Evolutionary conservation across 495 filamentous ascomycete genomes (phyloP).

Genomic region (Penicillium desertorum): DNA sequence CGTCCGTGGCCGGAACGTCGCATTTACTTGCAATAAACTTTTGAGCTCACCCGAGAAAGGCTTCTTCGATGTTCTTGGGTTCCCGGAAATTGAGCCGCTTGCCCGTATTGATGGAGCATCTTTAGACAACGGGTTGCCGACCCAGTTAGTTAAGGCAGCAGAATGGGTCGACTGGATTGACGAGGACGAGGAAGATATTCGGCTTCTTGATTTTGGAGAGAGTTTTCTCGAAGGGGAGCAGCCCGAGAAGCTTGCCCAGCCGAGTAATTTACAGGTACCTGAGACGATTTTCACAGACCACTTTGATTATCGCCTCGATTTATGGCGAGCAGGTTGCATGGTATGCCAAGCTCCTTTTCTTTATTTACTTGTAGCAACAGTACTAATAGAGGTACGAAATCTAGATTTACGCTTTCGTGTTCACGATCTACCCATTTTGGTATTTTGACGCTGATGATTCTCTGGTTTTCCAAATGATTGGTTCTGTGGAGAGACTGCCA

Average conservation of each 20-base stretch:
- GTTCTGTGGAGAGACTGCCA: conserved; percentile 19
- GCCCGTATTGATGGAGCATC: conserved; percentile 30
- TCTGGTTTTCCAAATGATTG: conserved; percentile 20
- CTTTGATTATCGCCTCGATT: conserved; percentile 43
- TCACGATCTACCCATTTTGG: conserved; percentile 23
- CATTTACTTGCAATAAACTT: conserved; percentile 19
- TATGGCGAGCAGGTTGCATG: conserved; percentile 43
- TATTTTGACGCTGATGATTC: conserved; percentile 25
- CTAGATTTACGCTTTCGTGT: conserved; percentile 27
- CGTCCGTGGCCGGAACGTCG: conserved; percentile 22
- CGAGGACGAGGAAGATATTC: conserved; percentile 41
- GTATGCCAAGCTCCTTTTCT: conserved; percentile 22
- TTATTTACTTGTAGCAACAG: not conserved
- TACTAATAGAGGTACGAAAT: conserved; percentile 13
- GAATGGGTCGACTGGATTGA: conserved; percentile 37
- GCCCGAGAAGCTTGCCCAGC: conserved; percentile 36
- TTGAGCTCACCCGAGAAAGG: conserved; percentile 16
- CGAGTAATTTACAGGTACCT: conserved; percentile 32
- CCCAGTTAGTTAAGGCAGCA: conserved; percentile 34
- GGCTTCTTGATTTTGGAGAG: conserved; percentile 40
- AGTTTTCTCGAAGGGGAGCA: conserved; percentile 31
- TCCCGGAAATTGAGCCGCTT: conserved; percentile 30
- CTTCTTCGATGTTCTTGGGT: conserved; percentile 32
- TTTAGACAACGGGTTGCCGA: conserved; percentile 29
- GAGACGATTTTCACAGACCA: conserved; percentile 40